phyloP scores from a whole-genome alignment of 768 basidiomycete species.

The Amanita pseudoporphyria region DNA sequence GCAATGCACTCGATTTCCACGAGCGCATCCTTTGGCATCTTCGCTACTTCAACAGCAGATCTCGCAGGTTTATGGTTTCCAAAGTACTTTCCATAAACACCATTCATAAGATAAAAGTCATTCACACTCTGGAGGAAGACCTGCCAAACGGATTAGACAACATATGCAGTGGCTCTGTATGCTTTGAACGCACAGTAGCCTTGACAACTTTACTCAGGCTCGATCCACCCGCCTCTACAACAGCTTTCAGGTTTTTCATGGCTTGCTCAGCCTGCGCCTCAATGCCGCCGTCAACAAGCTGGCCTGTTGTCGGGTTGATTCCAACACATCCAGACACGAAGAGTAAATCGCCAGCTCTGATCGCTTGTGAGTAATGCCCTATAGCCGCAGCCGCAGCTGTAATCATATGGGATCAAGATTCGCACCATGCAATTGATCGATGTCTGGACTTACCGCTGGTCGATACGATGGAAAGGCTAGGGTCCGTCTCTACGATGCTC shows the following conservation, averaged over 20 bases:
- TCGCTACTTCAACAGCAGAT: constrained; percentile 82
- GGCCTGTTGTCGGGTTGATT: constrained; percentile 60
- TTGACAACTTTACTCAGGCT: constrained; percentile 78
- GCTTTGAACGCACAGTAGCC: constrained; percentile 58
- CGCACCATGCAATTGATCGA: background rate
- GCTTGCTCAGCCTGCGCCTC: constrained; percentile 78
- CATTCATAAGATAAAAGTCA: constrained; percentile 80
- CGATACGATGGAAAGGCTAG: background rate
- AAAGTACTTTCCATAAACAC: constrained; percentile 75
- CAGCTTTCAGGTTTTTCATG: constrained; percentile 75
- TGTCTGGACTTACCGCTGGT: constrained; percentile 1
- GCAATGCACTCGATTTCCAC: constrained; percentile 79
- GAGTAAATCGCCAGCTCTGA: constrained; percentile 75
- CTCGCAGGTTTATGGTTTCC: constrained; percentile 89
- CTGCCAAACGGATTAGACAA: constrained; percentile 25
- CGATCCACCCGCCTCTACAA: constrained; percentile 78
- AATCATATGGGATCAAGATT: background rate
- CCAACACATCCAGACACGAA: constrained; percentile 90
- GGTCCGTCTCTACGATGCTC: background rate
- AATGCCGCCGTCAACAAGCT: constrained; percentile 66
- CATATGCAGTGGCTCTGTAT: background rate
- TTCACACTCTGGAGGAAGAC: constrained; percentile 91
- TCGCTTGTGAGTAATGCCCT: constrained; percentile 84
- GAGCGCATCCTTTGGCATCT: constrained; percentile 84
- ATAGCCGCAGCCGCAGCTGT: constrained; percentile 57